Conservation (phyloP, 768 basidiomycete species). For the Exsudoporus frostii region DNA sequence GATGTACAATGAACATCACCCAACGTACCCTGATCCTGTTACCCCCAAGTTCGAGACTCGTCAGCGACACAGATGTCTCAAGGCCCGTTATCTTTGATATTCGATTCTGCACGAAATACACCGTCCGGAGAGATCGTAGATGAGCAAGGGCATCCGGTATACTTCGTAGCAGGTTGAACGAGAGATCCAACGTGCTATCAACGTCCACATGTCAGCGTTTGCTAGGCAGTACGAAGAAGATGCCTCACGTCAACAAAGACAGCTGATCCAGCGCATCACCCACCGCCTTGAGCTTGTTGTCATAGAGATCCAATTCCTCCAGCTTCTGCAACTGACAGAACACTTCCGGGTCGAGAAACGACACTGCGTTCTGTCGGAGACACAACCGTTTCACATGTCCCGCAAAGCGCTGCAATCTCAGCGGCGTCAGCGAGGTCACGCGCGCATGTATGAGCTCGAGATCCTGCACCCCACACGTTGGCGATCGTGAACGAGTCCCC, state of each 20-base stretch:
- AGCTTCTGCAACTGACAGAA: conserved; percentile 65
- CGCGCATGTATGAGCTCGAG: conserved; percentile 82
- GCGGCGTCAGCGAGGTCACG: conserved; percentile 59
- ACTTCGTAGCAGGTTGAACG: conserved; percentile 84
- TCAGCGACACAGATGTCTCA: conserved; percentile 52
- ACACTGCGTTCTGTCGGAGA: conserved; percentile 83
- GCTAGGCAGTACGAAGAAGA: background rate
- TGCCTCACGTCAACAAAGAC: conserved; percentile 52
- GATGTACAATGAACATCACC: background rate
- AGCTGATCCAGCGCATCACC: conserved; percentile 62
- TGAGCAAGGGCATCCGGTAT: conserved; percentile 61
- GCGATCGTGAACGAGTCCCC: background rate
- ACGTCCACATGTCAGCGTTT: background rate
- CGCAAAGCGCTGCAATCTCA: conserved; percentile 76
- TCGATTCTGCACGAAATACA: conserved; percentile 97
- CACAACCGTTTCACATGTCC: conserved; percentile 68
- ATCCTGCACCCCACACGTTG: conserved; percentile 48
- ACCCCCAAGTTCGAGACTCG: conserved; percentile 89
- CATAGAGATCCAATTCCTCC: conserved; percentile 93
- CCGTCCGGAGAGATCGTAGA: conserved; percentile 62
- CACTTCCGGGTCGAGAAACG: conserved; percentile 65
- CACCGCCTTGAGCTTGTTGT: conserved; percentile 84
- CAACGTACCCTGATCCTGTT: conserved; percentile 80
- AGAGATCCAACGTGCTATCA: conserved; percentile 79
- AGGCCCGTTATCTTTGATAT: conserved; percentile 78